Evolutionary conservation across 768 basidiomycete genomes (phyloP), one percentile per base, ranked within the genome.

Genomic region (Asterophora parasitica): DNA sequence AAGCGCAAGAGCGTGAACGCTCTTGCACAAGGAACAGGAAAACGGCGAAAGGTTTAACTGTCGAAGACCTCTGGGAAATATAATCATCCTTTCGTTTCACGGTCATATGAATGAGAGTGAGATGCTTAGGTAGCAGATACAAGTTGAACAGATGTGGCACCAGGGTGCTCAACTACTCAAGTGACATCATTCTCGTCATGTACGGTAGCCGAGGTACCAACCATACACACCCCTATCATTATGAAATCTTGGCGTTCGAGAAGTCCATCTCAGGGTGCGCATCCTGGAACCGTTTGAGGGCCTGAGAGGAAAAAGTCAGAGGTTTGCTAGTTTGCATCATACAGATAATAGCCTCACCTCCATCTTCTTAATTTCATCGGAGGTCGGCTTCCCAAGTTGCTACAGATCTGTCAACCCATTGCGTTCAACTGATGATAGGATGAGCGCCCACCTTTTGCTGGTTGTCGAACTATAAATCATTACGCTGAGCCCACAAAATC

Each of bases 371-470:
- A 91, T 53, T 55, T 96, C 94, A 52, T 95, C 94, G 0, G 92
- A 94, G 1, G 93, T 95, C 4, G 94, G 94, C 62, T 92, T 93
- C 51, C 92, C 93, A 77, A 95, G 80, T 85, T 93, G 87, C 89
- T 94, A 49, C 43, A 46, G 52, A 41, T 46, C 30, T 52, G 30
- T 27, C 40, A 13, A 56, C 44, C 23, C 7, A 17, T 34, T 8
- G 49, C 13, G 39, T 32, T 26, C 45, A 23, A 8, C 19, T 3
- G 32, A 27, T 12, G 13, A 2, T 19, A 31, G 20, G 5, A 31
- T 12, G 15, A 34, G 23, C 7, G 35, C 60, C 43, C 60, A 82
- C 84, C 71, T 82, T 85, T 60, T 84, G 84, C 61, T 86, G 84
- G 53, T 87, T 86, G 59, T 88, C 86, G 53, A 85, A 88, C 85